Base-by-base conservation (phyloP, 371 early-diverging fungal genomes). In the Mortierella sp. region DNA sequence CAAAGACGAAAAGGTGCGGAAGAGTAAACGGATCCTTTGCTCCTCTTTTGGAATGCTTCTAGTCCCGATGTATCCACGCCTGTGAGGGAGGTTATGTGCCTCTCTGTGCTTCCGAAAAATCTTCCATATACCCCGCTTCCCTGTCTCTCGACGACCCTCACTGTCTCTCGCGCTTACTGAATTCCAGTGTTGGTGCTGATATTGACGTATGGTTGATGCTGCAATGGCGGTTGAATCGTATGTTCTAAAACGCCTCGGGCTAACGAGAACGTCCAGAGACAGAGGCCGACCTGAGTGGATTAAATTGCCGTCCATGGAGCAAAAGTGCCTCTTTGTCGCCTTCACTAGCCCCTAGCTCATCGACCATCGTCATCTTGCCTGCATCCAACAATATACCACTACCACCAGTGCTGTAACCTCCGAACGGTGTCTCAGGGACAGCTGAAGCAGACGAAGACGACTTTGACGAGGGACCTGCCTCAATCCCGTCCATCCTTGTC, bases 401-500 rank as follows among this genome's bases (percentile, higher is more conserved):
- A 26, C n/a, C 57, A 26, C 28, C 57, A 26, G 43, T 40, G 64
- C 61, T 51, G 71, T 51, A 74, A 13, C 72, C 73, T 31, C 76
- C 73, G 55, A 72, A 76, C 0, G 73, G 64, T 24, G 80, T 77
- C 28, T 82, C 78, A 9, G 82, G 82, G 34, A 82, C 78, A 5
- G 82, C 82, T 34, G 81, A 80, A 9, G 67, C 48, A 10, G 72
- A 72, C 11, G 34, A 37, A 0, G 53, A 31, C 9, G 14, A 26
- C 40, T 69, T 54, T 11, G 74, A 61, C 10, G 74, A 77, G 34
- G 70, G 28, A 43, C 53, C 70, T 0, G 74, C 78, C 69, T 82
- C 82, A 40, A 82, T 69, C 4, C 77, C 81, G 67, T 80, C 81
- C 81, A 80, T 80, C 44, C 51, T 37, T 9, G 54, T 71, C 46